Percentiles rank a stretch among this genome's conserved stretches.
Evolutionary conservation across 2,329 filamentous ascomycete genomes (phyloP).

Genomic region (Atkinsonella texensis): DNA sequence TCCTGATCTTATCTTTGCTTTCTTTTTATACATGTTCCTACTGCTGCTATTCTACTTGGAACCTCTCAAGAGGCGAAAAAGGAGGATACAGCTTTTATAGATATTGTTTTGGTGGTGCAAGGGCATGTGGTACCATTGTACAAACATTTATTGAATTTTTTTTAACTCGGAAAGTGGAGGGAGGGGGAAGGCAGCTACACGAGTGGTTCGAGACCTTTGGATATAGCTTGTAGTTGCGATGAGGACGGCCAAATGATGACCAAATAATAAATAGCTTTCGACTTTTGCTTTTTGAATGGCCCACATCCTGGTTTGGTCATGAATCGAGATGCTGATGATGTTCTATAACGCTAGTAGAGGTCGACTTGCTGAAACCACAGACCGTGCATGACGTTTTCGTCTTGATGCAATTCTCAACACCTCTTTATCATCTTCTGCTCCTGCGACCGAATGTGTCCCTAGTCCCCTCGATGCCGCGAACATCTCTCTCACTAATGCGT

Average conservation of each 20-base stretch:
- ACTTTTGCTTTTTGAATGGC: too few species aligned
- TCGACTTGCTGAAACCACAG: too few species aligned
- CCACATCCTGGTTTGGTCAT: too few species aligned
- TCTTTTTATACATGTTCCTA: constrained; percentile 13
- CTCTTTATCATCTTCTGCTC: constrained; percentile 15
- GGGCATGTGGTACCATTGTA: constrained; percentile 16
- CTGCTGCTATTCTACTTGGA: constrained; percentile 6
- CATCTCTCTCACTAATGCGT: constrained; percentile 65
- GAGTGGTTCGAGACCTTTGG: background rate
- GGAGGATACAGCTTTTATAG: constrained; percentile 14
- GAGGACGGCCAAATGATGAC: constrained; percentile 9
- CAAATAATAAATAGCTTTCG: constrained; percentile 1
- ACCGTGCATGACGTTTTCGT: too few species aligned
- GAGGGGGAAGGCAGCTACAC: background rate
- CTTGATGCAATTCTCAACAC: too few species aligned
- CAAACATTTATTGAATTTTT: constrained; percentile 14
- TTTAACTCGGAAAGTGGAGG: constrained; percentile 6
- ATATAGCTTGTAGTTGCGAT: background rate
- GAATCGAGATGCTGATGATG: too few species aligned
- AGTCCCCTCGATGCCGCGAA: constrained; percentile 54
- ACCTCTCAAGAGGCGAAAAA: constrained; percentile 14
- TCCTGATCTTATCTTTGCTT: background rate
- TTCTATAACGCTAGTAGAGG: too few species aligned
- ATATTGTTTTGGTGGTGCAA: constrained; percentile 7
- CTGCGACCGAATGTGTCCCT: constrained; percentile 29